Conservation (phyloP, 148 eudicot genomes). For the Agrostemma githago region DNA sequence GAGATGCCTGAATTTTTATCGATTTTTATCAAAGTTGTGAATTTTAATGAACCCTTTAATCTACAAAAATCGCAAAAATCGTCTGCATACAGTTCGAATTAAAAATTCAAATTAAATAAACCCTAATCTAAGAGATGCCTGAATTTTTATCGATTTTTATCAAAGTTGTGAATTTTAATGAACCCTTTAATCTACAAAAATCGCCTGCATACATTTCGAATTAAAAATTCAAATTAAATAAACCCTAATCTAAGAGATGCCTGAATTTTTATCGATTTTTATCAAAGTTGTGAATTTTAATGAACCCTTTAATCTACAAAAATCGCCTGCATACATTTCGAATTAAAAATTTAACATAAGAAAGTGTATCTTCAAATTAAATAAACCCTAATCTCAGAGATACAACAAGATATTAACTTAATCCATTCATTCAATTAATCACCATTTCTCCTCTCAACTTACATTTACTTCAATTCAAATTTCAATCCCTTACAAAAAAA, state of each 20-base stretch:
- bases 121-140: no score
- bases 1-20: background rate
- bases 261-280: no score
- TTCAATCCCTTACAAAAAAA: background rate
- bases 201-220: no score
- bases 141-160: no score
- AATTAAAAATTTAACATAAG: background rate
- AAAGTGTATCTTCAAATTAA: background rate
- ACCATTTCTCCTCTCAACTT: background rate
- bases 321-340: background rate
- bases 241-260: background rate
- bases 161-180: background rate
- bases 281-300: background rate
- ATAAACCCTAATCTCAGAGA: background rate
- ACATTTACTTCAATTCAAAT: background rate
- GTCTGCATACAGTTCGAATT: background rate
- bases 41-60: background rate
- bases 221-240: no score
- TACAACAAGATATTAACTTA: background rate
- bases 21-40: background rate
- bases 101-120: no score
- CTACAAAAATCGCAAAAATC: background rate
- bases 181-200: background rate
- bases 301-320: background rate
- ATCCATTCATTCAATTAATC: background rate